Conservation (phyloP, 2,329 filamentous ascomycete genomes). For the Exophiala xenobiotica region DNA sequence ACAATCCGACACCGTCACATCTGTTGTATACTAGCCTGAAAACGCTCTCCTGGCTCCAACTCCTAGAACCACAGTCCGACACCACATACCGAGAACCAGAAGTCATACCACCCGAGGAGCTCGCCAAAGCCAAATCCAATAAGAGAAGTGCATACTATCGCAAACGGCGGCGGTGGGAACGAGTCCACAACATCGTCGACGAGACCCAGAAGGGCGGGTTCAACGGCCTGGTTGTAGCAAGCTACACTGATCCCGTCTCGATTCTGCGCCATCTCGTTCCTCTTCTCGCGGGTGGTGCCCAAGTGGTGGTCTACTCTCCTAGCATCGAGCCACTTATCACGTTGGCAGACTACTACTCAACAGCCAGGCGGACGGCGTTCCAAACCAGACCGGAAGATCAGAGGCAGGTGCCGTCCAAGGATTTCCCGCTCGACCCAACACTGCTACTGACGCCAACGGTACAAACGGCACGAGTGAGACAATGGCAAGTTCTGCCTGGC, state of each 20-base stretch:
- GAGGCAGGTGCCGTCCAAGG: slow-evolving; percentile 47
- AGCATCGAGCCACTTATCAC: slow-evolving; percentile 74
- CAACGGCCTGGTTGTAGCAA: slow-evolving; percentile 78
- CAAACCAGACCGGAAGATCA: slow-evolving; percentile 30
- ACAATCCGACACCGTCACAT: slow-evolving; percentile 64
- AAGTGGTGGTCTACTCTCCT: slow-evolving; percentile 81
- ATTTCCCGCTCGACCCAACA: slow-evolving; percentile 86
- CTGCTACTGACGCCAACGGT: slow-evolving; percentile 75
- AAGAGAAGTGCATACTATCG: slow-evolving; percentile 83
- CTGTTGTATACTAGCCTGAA: slow-evolving; percentile 81
- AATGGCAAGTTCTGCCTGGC: slow-evolving; percentile 89
- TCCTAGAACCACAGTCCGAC: slow-evolving; percentile 74
- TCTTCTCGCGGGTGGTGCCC: slow-evolving; percentile 76
- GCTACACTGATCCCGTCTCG: slow-evolving; percentile 74
- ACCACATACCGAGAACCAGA: slow-evolving; percentile 69
- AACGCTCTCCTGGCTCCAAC: slow-evolving; percentile 86
- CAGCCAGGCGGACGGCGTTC: slow-evolving; percentile 74
- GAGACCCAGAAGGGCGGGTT: slow-evolving; percentile 73
- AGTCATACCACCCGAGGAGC: slow-evolving; percentile 56
- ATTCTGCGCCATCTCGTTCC: slow-evolving; percentile 75
- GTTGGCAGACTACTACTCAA: slow-evolving; percentile 80
- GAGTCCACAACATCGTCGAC: slow-evolving; percentile 70
- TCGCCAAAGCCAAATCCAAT: slow-evolving; percentile 73
- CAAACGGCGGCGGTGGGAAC: slow-evolving; percentile 80
- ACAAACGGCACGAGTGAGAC: slow-evolving; percentile 74